These are phyloP conservation scores for Calonectria pseudoturangicola DNA, from an alignment of 2,329 filamentous ascomycete species.

Conservation along the genomic window DNA sequence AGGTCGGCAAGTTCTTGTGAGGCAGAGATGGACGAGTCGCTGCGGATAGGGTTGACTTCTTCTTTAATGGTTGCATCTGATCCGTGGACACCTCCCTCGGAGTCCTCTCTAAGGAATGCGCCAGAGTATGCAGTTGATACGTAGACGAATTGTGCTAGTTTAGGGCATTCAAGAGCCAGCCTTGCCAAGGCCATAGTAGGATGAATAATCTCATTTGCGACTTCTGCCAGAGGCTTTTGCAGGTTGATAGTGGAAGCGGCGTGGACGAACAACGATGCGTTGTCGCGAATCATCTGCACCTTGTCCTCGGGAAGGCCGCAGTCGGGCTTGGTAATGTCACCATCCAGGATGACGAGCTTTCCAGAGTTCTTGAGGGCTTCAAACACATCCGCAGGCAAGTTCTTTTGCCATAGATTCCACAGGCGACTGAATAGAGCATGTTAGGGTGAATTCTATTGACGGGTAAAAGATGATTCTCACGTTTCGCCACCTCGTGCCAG, in stretches of 20 bases:
- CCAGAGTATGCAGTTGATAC: conserved; percentile 18
- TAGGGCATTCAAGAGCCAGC: conserved; percentile 2
- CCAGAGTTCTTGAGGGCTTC: background rate
- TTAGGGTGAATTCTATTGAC: background rate
- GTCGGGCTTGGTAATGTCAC: conserved; percentile 18
- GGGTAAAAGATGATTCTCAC: background rate
- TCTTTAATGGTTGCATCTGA: conserved; percentile 10
- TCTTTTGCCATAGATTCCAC: conserved; percentile 15
- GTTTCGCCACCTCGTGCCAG: conserved; percentile 14
- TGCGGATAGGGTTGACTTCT: conserved; percentile 12
- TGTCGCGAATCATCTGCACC: conserved; percentile 5
- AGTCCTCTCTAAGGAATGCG: conserved; percentile 6
- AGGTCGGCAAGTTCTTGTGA: conserved; percentile 18
- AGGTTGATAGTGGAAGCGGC: conserved; percentile 19
- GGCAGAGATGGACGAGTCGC: conserved; percentile 7
- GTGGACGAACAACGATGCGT: conserved; percentile 17
- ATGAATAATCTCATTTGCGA: conserved; percentile 5
- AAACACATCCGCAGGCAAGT: conserved; percentile 4
- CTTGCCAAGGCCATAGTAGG: background rate
- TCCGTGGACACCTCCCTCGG: conserved; percentile 1
- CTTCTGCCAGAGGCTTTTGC: background rate
- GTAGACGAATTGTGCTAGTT: conserved; percentile 8
- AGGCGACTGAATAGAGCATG: background rate
- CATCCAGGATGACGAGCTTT: conserved; percentile 15
- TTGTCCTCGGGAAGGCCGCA: background rate